phyloP scores from a whole-genome alignment of 352 stramenopile species.

The Globisporangium alternatum region DNA sequence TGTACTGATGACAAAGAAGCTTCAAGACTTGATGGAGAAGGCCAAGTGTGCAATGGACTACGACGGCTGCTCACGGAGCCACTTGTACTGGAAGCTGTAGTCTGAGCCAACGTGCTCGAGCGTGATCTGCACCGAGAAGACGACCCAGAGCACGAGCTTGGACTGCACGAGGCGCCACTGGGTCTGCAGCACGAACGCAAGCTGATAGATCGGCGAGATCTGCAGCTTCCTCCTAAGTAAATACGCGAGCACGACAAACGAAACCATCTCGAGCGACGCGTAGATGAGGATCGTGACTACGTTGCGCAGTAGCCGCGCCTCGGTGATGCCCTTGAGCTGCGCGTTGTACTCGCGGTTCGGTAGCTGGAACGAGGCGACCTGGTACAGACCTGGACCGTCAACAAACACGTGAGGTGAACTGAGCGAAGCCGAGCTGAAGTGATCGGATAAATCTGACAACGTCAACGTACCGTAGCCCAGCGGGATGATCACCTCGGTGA shows the following conservation, averaged over 20 bases:
- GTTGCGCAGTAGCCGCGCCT: constrained; percentile 13
- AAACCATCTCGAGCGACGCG: constrained; percentile 33
- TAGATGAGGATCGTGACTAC: constrained; percentile 37
- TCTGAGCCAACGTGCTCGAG: constrained; percentile 28
- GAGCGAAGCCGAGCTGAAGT: no score
- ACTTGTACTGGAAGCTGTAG: constrained; percentile 9
- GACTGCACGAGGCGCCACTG: constrained; percentile 29
- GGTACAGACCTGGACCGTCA: constrained; percentile 19
- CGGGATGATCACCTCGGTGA: constrained; percentile 24
- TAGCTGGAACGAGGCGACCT: constrained; percentile 27
- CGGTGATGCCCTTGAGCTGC: constrained; percentile 23
- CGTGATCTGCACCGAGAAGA: constrained; percentile 29
- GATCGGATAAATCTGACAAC: no score
- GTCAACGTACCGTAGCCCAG: constrained; percentile 21
- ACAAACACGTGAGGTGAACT: no score
- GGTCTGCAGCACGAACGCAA: constrained; percentile 39
- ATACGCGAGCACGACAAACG: constrained; percentile 27
- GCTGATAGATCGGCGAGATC: constrained; percentile 24
- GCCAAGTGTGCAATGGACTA: no score
- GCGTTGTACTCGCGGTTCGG: constrained; percentile 31
- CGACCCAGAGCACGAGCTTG: constrained; percentile 42
- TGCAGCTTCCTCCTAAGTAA: constrained; percentile 22
- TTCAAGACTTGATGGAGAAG: no score
- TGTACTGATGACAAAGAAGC: no score
- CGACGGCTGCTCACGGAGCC: no score